phyloP scores from a whole-genome alignment of 805 yeast genomes.

The Metschnikowia amazonensis region DNA sequence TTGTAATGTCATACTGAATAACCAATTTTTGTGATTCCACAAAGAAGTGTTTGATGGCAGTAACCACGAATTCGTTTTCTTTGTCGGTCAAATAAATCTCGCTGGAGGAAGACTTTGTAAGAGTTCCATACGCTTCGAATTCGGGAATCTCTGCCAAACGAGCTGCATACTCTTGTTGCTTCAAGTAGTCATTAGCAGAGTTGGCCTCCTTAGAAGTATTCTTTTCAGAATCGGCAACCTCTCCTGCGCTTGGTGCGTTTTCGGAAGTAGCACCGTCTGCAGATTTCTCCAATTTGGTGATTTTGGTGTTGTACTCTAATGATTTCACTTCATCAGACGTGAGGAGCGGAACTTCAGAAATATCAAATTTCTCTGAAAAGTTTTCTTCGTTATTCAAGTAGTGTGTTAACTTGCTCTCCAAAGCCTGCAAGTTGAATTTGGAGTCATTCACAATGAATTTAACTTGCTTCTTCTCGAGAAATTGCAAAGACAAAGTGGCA shows the following conservation, averaged over 20 bases:
- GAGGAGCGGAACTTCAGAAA: conserved; percentile 59
- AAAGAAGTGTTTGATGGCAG: conserved; percentile 79
- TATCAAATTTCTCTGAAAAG: conserved; percentile 63
- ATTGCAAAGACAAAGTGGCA: conserved; percentile 79
- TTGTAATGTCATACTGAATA: conserved; percentile 77
- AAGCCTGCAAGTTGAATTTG: conserved; percentile 66
- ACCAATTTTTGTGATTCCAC: conserved; percentile 61
- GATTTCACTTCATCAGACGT: conserved; percentile 68
- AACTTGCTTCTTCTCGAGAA: conserved; percentile 41
- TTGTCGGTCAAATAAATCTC: conserved; percentile 74
- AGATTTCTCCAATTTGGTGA: conserved; percentile 33
- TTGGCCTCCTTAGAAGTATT: conserved; percentile 23
- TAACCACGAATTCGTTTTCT: conserved; percentile 90
- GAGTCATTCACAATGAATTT: conserved; percentile 61
- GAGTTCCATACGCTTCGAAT: conserved; percentile 65
- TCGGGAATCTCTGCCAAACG: conserved; percentile 71
- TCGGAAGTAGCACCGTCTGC: conserved; percentile 18
- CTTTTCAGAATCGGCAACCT: conserved; percentile 3
- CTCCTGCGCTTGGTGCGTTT: conserved; percentile 14
- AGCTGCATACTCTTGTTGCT: conserved; percentile 64
- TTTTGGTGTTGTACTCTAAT: conserved; percentile 54
- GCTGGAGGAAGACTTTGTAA: conserved; percentile 64
- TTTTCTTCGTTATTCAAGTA: conserved; percentile 59
- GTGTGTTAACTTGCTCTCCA: conserved; percentile 71
- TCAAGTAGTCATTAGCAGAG: conserved; percentile 29